Base-by-base conservation (phyloP, 2,329 filamentous ascomycete species). In the Metarhizium guizhouense region DNA sequence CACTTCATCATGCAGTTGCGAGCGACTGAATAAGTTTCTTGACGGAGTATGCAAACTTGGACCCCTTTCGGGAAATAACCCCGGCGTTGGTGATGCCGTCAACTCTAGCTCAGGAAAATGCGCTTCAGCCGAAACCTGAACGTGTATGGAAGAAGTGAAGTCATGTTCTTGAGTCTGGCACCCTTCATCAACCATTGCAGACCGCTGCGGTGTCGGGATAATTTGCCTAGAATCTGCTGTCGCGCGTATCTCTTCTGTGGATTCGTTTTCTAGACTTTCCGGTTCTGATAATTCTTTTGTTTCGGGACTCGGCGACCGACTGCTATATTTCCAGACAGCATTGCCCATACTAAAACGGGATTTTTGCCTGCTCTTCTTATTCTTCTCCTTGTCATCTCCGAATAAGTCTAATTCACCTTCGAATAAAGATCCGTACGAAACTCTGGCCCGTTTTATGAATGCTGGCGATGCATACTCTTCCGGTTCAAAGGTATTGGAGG, bases 381-480 rank as follows among this genome's bases (percentile, higher is more conserved):
- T 64, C 8, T 58, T 60, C 6, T 49, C 58, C 36, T 62, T 32
- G 82, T 83, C 63, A 76, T 88, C 87, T 57, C 89, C 85, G 14
- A 93, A 86, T 3, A 84, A 80, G 62, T 91, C 85, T 59, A 83
- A 79, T 1, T 77, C 78, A 4, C 78, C 78, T 60, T 87, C 82
- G 52, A 86, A 82, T 0, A 87, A 70, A 0, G 83, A 82, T 1
- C 85, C 85, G 55, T 86, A 86, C 0, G 87, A 91, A 4, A 87
- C 73, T 55, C 87, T 78, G 14, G 82, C 79, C 54, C 86, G 79
- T 67, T 88, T 92, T 20, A 90, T 72, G 62, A 95, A 95, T 0
- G 89, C 88, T 0, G 91, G 91, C 3, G 90, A 95, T 4, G 81
- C 76, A 73, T 84, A 94, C 61, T 86, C 81, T 18, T 76, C 72